A percentile compares a stretch with the other conserved stretches of the same genome.
phyloP scores from a whole-genome alignment of 495 filamentous ascomycete genomes.

The Daldinia childiae region DNA sequence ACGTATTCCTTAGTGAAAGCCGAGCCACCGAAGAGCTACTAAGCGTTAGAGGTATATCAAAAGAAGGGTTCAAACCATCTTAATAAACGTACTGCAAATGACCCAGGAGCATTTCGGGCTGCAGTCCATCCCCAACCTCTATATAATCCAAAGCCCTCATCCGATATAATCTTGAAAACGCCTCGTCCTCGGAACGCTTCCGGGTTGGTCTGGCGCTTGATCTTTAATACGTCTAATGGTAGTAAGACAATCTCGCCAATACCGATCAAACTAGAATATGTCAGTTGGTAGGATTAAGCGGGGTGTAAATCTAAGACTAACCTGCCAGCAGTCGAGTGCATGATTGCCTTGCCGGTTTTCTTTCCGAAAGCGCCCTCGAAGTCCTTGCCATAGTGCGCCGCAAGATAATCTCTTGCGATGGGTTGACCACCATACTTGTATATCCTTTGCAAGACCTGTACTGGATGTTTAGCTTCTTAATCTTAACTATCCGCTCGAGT shows the following conservation, averaged over 20 bases:
- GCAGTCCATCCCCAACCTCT: conserved; percentile 98
- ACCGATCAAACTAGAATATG: conserved; percentile 76
- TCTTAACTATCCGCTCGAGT: neutral
- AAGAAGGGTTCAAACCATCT: neutral
- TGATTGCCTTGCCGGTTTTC: conserved; percentile 96
- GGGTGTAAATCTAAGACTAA: conserved; percentile 46
- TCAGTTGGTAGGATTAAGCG: conserved; percentile 22
- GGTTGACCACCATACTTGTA: conserved; percentile 99
- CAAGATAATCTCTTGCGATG: conserved; percentile 90
- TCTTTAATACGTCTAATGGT: conserved; percentile 97
- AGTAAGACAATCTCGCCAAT: conserved; percentile 97
- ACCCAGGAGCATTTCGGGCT: conserved; percentile 94
- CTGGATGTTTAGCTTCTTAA: conserved; percentile 10
- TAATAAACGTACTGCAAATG: conserved; percentile 80
- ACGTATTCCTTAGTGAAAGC: conserved; percentile 99
- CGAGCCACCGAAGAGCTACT: conserved; percentile 93
- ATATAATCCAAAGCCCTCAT: conserved; percentile 97
- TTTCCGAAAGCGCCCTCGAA: conserved; percentile 94
- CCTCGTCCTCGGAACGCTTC: conserved; percentile 96
- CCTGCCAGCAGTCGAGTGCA: conserved; percentile 96
- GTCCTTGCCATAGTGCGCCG: conserved; percentile 76
- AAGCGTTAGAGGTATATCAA: conserved; percentile 11
- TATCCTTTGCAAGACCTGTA: conserved; percentile 84
- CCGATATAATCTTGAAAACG: conserved; percentile 84
- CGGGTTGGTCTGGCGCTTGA: conserved; percentile 99